phyloP scores from a whole-genome alignment of 768 basidiomycete genomes.

The Boletus reticulatus region DNA sequence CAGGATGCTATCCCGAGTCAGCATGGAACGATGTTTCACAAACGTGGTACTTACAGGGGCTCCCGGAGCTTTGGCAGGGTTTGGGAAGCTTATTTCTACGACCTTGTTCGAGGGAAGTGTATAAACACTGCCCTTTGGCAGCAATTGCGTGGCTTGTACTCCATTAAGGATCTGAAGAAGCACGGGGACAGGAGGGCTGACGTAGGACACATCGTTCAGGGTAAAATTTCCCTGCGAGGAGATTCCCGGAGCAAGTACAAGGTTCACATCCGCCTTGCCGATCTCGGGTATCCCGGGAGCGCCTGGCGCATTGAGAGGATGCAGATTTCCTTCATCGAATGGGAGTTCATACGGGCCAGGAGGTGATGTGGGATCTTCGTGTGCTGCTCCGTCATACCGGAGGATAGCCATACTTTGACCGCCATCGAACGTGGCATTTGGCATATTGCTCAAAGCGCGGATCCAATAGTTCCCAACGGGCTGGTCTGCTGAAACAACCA shows the following conservation, averaged over 20 bases:
- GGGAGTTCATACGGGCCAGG: conserved; percentile 24
- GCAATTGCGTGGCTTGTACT: conserved; percentile 40
- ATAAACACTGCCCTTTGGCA: conserved; percentile 48
- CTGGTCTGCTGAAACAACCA: conserved; percentile 1
- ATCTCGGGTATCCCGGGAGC: conserved; percentile 37
- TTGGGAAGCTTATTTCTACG: conserved; percentile 47
- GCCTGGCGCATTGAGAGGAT: conserved; percentile 28
- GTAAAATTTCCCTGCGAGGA: conserved; percentile 4
- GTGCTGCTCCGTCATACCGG: conserved; percentile 43
- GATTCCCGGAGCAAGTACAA: conserved; percentile 20
- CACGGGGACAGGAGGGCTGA: too few relatives aligned
- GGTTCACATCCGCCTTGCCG: conserved; percentile 41
- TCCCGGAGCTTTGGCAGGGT: conserved; percentile 21
- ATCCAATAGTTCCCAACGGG: conserved; percentile 28
- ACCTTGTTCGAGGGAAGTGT: conserved; percentile 40
- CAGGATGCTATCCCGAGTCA: conserved; percentile 28
- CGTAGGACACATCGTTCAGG: conserved; percentile 31
- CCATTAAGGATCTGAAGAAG: conserved; percentile 39
- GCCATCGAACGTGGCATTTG: conserved; percentile 26
- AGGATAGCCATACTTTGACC: conserved; percentile 50
- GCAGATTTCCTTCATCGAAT: conserved; percentile 40
- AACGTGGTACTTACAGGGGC: conserved; percentile 26
- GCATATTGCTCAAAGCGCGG: not conserved
- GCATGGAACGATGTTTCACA: not conserved
- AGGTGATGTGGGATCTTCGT: conserved; percentile 45